These are phyloP conservation scores for Pseudozyma tsukubaensis DNA, from an alignment of 1,284 basidiomycete species.

Conservation along the genomic window DNA sequence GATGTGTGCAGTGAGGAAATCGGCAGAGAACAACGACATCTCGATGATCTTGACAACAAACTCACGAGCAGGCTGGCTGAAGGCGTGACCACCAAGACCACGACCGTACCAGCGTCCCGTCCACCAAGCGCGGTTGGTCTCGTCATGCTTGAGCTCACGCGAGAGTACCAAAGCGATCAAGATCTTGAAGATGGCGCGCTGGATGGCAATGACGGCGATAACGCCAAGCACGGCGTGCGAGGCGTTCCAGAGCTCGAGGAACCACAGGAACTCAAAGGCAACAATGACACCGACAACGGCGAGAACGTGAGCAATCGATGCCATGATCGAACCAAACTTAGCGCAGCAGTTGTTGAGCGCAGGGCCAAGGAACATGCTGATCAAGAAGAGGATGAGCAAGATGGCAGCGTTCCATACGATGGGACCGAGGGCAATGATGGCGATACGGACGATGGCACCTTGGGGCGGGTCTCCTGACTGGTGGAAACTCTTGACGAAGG, in stretches of 20 bases:
- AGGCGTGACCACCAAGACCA: constrained; percentile 66
- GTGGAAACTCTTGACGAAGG: constrained; percentile 68
- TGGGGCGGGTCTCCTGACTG: constrained; percentile 61
- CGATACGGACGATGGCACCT: constrained; percentile 88
- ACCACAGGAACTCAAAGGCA: constrained; percentile 76
- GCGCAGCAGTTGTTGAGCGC: constrained; percentile 78
- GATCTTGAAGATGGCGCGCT: constrained; percentile 69
- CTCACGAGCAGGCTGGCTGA: constrained; percentile 67
- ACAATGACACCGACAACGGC: constrained; percentile 65
- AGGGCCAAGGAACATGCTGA: constrained; percentile 91
- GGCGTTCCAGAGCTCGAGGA: constrained; percentile 90
- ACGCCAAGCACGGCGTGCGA: constrained; percentile 79
- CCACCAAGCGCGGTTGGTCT: constrained; percentile 69
- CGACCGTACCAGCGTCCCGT: constrained; percentile 69
- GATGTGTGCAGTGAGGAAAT: constrained; percentile 64
- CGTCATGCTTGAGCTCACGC: constrained; percentile 68
- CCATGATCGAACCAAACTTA: constrained; percentile 68
- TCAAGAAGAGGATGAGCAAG: constrained; percentile 84
- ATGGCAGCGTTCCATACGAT: constrained; percentile 94
- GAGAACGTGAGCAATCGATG: constrained; percentile 65
- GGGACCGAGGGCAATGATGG: constrained; percentile 90
- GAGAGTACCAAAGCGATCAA: constrained; percentile 66
- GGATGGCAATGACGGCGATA: constrained; percentile 69
- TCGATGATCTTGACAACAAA: constrained; percentile 69
- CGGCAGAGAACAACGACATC: constrained; percentile 66